phyloP scores from a whole-genome alignment of 2,329 filamentous ascomycete species.

The Xylaria polymorpha region DNA sequence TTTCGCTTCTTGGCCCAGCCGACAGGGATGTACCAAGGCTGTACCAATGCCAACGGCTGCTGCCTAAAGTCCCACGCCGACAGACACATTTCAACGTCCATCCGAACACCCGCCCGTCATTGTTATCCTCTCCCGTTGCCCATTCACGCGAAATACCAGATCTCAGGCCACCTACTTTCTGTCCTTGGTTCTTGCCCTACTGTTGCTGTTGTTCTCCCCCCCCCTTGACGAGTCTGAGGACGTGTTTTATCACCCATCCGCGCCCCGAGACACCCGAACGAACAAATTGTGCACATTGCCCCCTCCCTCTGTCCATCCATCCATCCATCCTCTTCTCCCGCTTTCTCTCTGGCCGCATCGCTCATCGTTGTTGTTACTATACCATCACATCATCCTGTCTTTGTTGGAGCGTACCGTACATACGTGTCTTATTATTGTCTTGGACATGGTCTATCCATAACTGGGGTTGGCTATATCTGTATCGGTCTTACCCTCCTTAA shows the following conservation, averaged over 20 bases:
- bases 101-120: slow-evolving; percentile 33
- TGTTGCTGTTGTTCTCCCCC: slow-evolving; percentile 17
- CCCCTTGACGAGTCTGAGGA: slow-evolving; percentile 29
- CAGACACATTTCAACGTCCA: slow-evolving; percentile 44
- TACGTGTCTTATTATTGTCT: slow-evolving; percentile 31
- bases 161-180: slow-evolving; percentile 29
- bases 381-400: slow-evolving; percentile 25
- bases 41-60: slow-evolving; percentile 47
- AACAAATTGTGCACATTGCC: slow-evolving; percentile 28
- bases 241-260: slow-evolving; percentile 31
- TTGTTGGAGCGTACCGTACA: slow-evolving; percentile 21
- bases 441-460: slow-evolving; percentile 34
- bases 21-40: slow-evolving; percentile 41
- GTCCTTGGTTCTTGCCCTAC: slow-evolving; percentile 21
- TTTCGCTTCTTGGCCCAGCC: background rate
- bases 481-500: slow-evolving; percentile 27
- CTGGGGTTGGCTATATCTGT: slow-evolving; percentile 38
- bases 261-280: slow-evolving; percentile 32
- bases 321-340: slow-evolving; percentile 31
- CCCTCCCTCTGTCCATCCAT: slow-evolving; percentile 18
- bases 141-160: slow-evolving; percentile 18
- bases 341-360: slow-evolving; percentile 26
- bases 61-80: slow-evolving; percentile 48
- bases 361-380: slow-evolving; percentile 15
- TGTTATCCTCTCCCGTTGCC: slow-evolving; percentile 30